Evolutionary conservation across 306 rosid species (phyloP).

Genomic region (Citrullus colocynthis): DNA sequence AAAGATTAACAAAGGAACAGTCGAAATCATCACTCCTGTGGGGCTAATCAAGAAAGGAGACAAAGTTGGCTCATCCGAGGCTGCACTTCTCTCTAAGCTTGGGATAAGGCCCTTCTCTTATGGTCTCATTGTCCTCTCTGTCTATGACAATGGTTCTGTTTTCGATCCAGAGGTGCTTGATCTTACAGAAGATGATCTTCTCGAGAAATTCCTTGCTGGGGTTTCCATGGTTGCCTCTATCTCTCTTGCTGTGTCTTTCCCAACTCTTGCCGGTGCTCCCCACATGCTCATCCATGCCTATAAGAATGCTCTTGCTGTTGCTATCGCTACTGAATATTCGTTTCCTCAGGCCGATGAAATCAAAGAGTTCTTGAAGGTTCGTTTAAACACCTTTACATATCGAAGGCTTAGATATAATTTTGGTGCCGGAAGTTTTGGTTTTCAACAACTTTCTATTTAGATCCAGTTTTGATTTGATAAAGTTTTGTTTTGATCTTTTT

Average conservation of each 20-base stretch:
- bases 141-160: constrained; percentile 66
- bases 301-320: constrained; percentile 57
- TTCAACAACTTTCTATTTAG: background rate
- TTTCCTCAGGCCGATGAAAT: constrained; percentile 66
- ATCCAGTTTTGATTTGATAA: background rate
- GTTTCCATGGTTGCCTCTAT: constrained; percentile 58
- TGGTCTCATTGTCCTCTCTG: constrained; percentile 66
- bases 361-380: constrained; percentile 65
- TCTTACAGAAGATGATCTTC: constrained; percentile 67
- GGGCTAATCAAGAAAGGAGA: constrained; percentile 91
- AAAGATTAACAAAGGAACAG: constrained; percentile 93
- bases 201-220: constrained; percentile 56
- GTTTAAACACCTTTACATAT: background rate
- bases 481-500: background rate
- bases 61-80: constrained; percentile 85
- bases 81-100: constrained; percentile 82
- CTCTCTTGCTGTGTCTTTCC: constrained; percentile 58
- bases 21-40: constrained; percentile 84
- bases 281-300: constrained; percentile 65
- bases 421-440: background rate
- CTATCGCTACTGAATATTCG: constrained; percentile 47
- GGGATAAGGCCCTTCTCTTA: constrained; percentile 93
- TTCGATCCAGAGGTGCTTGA: constrained; percentile 80
- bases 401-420: background rate
- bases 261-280: constrained; percentile 85